Base-by-base conservation (phyloP, 345 rosid species). In the Tarenaya hassleriana region DNA sequence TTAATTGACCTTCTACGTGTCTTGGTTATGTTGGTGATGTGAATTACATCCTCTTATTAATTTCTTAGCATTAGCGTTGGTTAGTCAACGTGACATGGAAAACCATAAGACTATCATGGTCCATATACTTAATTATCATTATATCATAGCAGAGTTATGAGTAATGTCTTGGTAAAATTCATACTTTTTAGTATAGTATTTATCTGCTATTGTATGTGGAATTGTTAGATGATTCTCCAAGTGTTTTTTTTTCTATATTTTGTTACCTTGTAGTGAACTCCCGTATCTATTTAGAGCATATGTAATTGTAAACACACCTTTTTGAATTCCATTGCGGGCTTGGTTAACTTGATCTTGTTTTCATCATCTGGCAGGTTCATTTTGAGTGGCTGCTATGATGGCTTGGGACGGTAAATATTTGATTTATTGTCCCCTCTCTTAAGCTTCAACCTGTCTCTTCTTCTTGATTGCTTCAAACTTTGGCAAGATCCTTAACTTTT, bases 331-430 rank as follows among this genome's bases (percentile, higher is more conserved):
- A 24, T 20, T 52, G 18, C 58, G 32, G 47, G 31, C 19, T 35
- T 14, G 16, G 41, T 41, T 41, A 21, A 35, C 20, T 24, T 61
- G 47, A 34, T 18, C 35, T 42, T 7, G 16, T 55, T 77, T 55
- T 39, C 60, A 24, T 45, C 47, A 48, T 64, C 47, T 79, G 59
- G 77, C 88, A 88, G 98, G 74, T 84, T 91, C 65, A 70, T 91
- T 64, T 67, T 92, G 75, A 77, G 94, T 0, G 96, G 98, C 34
- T 81, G 88, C 75, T 89, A 81, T 61, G 97, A 86, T 70, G 70
- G 84, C 48, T 66, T 81, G 58, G 92, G 89, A 64, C 80, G 95
- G 98, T 84, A 60, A 66, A 27, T 37, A 41, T 32, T 33, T 46
- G 21, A 47, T n/a, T 11, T 3, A 8, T 34, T 17, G 2, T 10